Percentiles rank a stretch among this genome's conserved stretches.
Conservation (phyloP, 169 alveolate genomes). For the Plasmodium billcollinsi region DNA sequence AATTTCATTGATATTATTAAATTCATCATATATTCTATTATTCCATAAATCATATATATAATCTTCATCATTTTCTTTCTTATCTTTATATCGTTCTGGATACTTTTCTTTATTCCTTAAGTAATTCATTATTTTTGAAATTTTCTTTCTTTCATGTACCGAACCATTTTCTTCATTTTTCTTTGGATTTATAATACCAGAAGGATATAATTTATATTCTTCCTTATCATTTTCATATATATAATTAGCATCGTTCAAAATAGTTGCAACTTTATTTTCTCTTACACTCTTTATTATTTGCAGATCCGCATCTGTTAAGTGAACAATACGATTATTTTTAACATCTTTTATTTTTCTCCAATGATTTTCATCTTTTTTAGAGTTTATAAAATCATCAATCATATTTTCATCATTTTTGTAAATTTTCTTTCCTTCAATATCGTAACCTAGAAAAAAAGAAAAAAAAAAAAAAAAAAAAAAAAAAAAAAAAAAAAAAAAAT, state of each 20-base stretch:
- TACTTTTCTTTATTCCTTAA: constrained; percentile 37
- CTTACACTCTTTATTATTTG: constrained; percentile 62
- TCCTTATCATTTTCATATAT: constrained; percentile 77
- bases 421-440: constrained; percentile 56
- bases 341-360: constrained; percentile 76
- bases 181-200: constrained; percentile 1
- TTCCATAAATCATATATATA: constrained; percentile 63
- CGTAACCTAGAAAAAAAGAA: constrained; percentile 38
- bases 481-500: not conserved
- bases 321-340: constrained; percentile 60
- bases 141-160: constrained; percentile 23
- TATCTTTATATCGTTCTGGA: constrained; percentile 36
- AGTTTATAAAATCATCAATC: constrained; percentile 66
- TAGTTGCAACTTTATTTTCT: constrained; percentile 56
- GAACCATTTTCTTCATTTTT: constrained; percentile 11
- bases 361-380: constrained; percentile 30
- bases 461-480: not conserved
- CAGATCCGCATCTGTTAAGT: constrained; percentile 47
- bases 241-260: constrained; percentile 24
- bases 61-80: not conserved
- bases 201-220: constrained; percentile 49
- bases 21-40: constrained; percentile 58
- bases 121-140: constrained; percentile 14
- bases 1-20: constrained; percentile 28
- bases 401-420: constrained; percentile 33